Evolutionary conservation across 768 basidiomycete genomes (phyloP), one percentile per base, ranked within the genome.

Genomic region (Russula lepida): DNA sequence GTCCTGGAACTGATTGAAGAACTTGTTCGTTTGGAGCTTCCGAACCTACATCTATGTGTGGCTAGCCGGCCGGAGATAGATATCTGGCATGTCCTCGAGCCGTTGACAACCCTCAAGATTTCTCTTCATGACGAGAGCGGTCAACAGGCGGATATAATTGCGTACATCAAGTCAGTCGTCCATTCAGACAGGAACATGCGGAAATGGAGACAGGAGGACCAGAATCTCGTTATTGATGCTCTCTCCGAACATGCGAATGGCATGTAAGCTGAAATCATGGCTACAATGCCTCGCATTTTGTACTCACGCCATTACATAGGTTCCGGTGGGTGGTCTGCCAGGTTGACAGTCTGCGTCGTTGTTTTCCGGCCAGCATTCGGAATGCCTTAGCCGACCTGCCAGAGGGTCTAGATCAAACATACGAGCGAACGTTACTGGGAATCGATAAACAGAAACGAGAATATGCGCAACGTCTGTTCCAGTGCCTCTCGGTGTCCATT

Each of bases 271-370:
- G 13, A 15, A 6, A 21, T 23, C n/a, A 4, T 8, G 2, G 7
- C 12, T 25, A 33, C 8, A 3, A 23, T 11, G n/a, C 1, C 2
- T n/a, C 9, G n/a, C 3, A 17, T 12, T 30, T 2, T 5, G 4
- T 2, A 9, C 49, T 57, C 8, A 48, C 13, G 13, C 4, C 4
- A 27, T 8, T 7, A 13, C 6, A 1, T 41, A 61, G 60, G 60
- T 61, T 61, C 48, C 60, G 54, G 1, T 61, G 47, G 46, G 60
- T 58, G 1, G 35, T 25, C 21, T 61, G 55, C 25, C 60, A 50
- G 23, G 15, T 61, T 12, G 55, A 61, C 7, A 25, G 8, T 8
- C 48, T 62, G 11, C 60, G 41, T 33, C 27, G 48, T 15, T 23
- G 21, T 5, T 23, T 41, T 12, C 48, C 60, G 0, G 9, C 27